These are phyloP conservation scores for Gyromitra esculenta DNA, from an alignment of 2,329 filamentous ascomycete species.

Conservation along the genomic window DNA sequence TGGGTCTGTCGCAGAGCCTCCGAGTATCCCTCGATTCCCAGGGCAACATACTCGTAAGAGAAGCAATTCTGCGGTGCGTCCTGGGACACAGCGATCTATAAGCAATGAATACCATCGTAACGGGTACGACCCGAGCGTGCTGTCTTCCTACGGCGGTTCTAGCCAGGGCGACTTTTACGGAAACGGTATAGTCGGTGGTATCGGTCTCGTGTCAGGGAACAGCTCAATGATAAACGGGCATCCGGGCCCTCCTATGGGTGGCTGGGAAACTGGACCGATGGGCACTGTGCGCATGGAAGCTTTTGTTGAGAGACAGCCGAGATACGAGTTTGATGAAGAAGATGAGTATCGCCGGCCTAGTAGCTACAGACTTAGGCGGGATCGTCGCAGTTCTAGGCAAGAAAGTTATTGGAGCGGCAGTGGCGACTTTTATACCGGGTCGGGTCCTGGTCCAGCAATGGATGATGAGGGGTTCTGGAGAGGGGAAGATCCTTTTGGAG, in stretches of 20 bases:
- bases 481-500: conserved; percentile 63
- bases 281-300: conserved; percentile 97
- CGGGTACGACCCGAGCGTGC: conserved; percentile 49
- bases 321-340: conserved; percentile 54
- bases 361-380: conserved; percentile 55
- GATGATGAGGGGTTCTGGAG: conserved; percentile 61
- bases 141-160: conserved; percentile 56
- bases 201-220: conserved; percentile 53
- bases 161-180: conserved; percentile 54
- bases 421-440: conserved; percentile 54
- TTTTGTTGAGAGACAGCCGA: conserved; percentile 72
- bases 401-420: conserved; percentile 54
- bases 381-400: conserved; percentile 55
- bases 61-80: conserved; percentile 81
- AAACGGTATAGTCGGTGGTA: conserved; percentile 54
- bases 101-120: conserved; percentile 50
- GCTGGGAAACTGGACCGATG: conserved; percentile 64
- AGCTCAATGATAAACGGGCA: conserved; percentile 55
- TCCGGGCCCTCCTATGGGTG: conserved; percentile 34
- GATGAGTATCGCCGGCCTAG: conserved; percentile 54
- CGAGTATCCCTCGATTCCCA: conserved; percentile 75
- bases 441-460: conserved; percentile 59
- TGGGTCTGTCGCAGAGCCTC: conserved; percentile 70
- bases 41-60: conserved; percentile 82
- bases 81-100: conserved; percentile 48